Percentiles rank a stretch among this genome's conserved stretches.
Evolutionary conservation across 305 asterid species (phyloP).

Genomic region (Vinca major): DNA sequence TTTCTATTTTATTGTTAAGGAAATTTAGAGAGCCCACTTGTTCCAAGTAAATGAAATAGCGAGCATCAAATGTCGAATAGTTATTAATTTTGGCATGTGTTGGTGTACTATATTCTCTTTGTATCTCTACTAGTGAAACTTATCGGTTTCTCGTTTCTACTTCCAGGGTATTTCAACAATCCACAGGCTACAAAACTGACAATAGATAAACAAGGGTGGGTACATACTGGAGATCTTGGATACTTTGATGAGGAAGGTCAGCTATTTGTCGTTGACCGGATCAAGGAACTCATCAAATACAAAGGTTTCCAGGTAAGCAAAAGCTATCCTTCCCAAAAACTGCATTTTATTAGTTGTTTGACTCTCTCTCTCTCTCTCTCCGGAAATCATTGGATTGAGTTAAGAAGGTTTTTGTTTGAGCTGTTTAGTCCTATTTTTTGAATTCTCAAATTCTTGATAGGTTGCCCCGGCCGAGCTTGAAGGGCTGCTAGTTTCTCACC

Average conservation of each 20-base stretch:
- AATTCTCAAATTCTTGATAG: conserved; percentile 27
- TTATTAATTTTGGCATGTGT: not conserved
- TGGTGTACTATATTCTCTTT: not conserved
- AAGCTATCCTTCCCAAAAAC: not conserved
- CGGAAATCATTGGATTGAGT: too few species aligned
- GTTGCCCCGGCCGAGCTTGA: conserved; percentile 99
- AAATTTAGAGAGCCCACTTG: not conserved
- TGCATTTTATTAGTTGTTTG: too few species aligned
- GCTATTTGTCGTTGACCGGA: conserved; percentile 76
- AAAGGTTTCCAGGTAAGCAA: conserved; percentile 78
- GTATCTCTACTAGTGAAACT: not conserved
- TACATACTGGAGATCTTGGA: conserved; percentile 97
- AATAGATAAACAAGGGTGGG: conserved; percentile 80
- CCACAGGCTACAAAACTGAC: conserved; percentile 71
- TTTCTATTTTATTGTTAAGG: not conserved
- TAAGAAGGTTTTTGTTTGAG: too few species aligned
- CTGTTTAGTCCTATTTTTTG: not conserved
- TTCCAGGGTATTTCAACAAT: conserved; percentile 74
- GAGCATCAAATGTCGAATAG: not conserved
- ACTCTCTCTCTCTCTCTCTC: too few species aligned
- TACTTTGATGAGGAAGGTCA: conserved; percentile 79
- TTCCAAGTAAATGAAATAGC: not conserved
- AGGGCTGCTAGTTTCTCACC: conserved; percentile 84
- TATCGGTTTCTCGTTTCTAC: conserved; percentile 1
- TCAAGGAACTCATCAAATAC: conserved; percentile 88